A percentile compares a stretch with the other conserved stretches of the same genome.
Evolutionary conservation across 768 basidiomycete genomes (phyloP).

Genomic region (Cantharellus anzutake): DNA sequence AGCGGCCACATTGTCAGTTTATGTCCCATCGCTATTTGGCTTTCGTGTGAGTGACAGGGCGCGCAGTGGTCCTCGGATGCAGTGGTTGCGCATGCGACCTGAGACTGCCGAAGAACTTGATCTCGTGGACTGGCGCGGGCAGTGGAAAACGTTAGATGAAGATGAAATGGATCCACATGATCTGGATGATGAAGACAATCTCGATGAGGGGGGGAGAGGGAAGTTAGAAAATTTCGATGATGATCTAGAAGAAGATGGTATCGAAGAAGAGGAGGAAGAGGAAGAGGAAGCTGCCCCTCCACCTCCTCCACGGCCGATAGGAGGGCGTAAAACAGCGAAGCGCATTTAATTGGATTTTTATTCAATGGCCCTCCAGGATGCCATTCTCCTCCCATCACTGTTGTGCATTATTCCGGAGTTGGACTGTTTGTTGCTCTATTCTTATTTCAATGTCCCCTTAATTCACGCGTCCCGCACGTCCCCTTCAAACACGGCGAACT

Average conservation of each 20-base stretch:
- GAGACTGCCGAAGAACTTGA: constrained; percentile 65
- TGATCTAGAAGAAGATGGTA: not conserved
- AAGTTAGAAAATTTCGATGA: not conserved
- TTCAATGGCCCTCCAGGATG: no score
- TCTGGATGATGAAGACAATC: constrained; percentile 35
- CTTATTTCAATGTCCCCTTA: no score
- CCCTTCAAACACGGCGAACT: no score
- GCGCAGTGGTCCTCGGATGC: constrained; percentile 90
- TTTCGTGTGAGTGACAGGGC: constrained; percentile 95
- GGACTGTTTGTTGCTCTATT: no score
- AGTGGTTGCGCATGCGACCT: constrained; percentile 82
- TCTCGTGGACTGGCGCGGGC: constrained; percentile 74
- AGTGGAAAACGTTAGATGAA: constrained; percentile 57
- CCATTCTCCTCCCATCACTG: no score
- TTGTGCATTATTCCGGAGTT: no score
- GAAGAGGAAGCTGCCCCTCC: constrained; percentile 1
- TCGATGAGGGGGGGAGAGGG: constrained; percentile 18
- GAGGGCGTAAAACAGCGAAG: no score
- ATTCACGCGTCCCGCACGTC: no score
- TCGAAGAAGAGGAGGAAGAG: constrained; percentile 1
- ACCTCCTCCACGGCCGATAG: not conserved
- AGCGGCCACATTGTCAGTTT: constrained; percentile 74
- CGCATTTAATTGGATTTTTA: no score
- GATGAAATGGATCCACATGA: constrained; percentile 29
- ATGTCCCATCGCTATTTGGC: constrained; percentile 85